A percentile compares a stretch with the other conserved stretches of the same genome.
phyloP scores from a whole-genome alignment of 2,329 filamentous ascomycete species.

The Calonectria henricotiae region DNA sequence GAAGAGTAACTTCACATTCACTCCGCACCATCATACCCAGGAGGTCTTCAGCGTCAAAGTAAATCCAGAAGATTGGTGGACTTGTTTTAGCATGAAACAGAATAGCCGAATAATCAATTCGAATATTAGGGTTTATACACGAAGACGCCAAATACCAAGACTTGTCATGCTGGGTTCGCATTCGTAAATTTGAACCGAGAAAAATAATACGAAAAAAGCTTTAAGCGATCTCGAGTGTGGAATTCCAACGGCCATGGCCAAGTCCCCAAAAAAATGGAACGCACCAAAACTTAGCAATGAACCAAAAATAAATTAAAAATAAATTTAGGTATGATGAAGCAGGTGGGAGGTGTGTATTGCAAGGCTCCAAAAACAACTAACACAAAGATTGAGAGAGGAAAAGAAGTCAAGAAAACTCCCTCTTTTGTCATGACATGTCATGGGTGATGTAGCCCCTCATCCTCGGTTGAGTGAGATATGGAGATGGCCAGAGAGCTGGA shows the following conservation, averaged over 20 bases:
- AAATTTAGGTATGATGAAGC: neutral
- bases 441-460: no score
- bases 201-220: neutral
- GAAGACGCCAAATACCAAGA: no score
- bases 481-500: slow-evolving; percentile 1
- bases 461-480: neutral
- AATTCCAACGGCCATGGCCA: neutral
- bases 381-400: no score
- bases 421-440: no score
- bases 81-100: slow-evolving; percentile 33
- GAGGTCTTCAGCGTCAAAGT: no score
- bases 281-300: neutral
- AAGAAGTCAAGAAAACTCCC: no score
- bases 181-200: neutral
- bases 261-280: neutral
- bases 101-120: slow-evolving; percentile 44
- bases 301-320: neutral
- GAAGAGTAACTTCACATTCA: no score
- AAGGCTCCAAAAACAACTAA: no score
- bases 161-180: neutral
- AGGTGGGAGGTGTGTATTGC: no score
- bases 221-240: neutral
- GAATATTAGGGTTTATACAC: neutral
- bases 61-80: no score
- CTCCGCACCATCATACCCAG: no score